phyloP scores from a whole-genome alignment of 495 filamentous ascomycete species.

The Penicillium paradoxum region DNA sequence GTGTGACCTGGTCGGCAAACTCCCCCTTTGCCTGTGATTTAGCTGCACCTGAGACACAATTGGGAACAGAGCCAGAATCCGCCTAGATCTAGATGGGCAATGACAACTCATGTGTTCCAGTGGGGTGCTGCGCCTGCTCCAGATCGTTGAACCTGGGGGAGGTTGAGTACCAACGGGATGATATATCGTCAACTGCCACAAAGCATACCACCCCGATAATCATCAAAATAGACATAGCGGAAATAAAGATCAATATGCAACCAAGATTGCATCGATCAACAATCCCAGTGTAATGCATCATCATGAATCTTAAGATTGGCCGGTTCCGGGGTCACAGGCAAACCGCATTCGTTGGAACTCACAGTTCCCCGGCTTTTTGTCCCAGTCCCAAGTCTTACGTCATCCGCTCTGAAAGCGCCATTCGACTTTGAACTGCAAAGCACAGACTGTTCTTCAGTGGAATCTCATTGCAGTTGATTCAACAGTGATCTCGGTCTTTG shows the following conservation, averaged over 20 bases:
- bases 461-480: not conserved
- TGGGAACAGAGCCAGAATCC: constrained; percentile 41
- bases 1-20: constrained; percentile 3
- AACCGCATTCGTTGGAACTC: constrained; percentile 22
- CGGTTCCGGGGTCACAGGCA: constrained; percentile 3
- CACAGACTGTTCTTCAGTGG: constrained; percentile 1
- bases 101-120: not conserved
- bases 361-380: constrained; percentile 18
- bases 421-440: constrained; percentile 9
- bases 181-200: no score
- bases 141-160: not conserved
- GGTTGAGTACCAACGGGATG: no score
- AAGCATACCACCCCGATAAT: no score
- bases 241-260: not conserved
- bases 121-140: not conserved
- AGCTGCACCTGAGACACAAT: constrained; percentile 41
- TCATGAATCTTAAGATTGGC: constrained; percentile 1
- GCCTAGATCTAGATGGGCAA: not conserved
- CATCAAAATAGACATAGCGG: no score
- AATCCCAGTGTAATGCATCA: not conserved
- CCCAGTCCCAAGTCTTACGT: constrained; percentile 39
- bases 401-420: constrained; percentile 30
- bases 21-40: not conserved
- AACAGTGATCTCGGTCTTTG: not conserved
- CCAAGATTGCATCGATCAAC: not conserved